Percentiles rank a stretch among this genome's conserved stretches.
Evolutionary conservation across 441 rosid genomes (phyloP).

Genomic region (Pelargonium myrrhifolium): DNA sequence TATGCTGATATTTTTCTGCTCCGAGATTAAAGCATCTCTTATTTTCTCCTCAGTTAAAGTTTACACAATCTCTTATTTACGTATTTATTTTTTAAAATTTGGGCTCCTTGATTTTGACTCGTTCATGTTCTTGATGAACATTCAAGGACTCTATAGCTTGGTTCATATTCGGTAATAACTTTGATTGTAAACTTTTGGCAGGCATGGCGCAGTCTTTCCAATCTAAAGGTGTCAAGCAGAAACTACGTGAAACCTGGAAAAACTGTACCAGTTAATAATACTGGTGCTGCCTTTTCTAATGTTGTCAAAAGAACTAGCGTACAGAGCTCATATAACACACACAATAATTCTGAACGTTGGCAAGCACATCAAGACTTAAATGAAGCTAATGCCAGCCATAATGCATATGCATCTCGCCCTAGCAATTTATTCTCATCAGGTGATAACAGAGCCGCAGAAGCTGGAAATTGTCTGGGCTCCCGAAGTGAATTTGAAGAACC

Average conservation of each 20-base stretch:
- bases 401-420: slow-evolving; percentile 26
- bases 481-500: slow-evolving; percentile 29
- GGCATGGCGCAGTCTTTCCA: slow-evolving; percentile 88
- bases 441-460: slow-evolving; percentile 25
- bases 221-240: slow-evolving; percentile 48
- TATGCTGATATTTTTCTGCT: not conserved
- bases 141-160: not conserved
- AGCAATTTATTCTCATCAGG: slow-evolving; percentile 26
- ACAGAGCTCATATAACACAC: slow-evolving; percentile 24
- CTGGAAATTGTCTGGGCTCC: slow-evolving; percentile 27
- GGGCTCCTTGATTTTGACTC: not conserved
- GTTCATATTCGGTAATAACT: not conserved
- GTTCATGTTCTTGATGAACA: not conserved
- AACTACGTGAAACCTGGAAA: slow-evolving; percentile 65
- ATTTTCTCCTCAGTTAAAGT: not conserved
- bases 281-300: slow-evolving; percentile 22
- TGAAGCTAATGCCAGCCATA: slow-evolving; percentile 21
- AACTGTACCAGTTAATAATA: slow-evolving; percentile 41
- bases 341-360: slow-evolving; percentile 23
- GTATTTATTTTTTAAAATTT: too few relatives aligned
- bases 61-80: not conserved
- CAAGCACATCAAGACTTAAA: slow-evolving; percentile 28
- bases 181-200: slow-evolving; percentile 29
- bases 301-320: slow-evolving; percentile 32
- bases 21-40: not conserved